These are phyloP conservation scores for Neurospora crassa DNA, from an alignment of 2,329 filamentous ascomycete species.

Conservation along the genomic window DNA sequence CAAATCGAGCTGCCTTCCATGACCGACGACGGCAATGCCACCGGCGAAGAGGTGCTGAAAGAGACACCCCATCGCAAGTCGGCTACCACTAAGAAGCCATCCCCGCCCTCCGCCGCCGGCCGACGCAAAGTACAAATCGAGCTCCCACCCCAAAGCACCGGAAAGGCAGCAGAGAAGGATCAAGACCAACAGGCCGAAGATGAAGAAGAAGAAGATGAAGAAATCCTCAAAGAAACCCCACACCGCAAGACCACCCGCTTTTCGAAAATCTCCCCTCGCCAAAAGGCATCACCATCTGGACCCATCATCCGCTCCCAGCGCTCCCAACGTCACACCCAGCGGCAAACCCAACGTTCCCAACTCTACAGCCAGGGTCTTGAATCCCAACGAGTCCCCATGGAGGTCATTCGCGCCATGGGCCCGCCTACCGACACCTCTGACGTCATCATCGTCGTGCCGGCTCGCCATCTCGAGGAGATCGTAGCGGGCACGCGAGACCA, in stretches of 20 bases:
- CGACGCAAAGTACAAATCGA: neutral
- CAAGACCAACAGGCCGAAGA: neutral
- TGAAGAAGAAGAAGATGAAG: neutral
- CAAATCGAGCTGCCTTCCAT: slow-evolving; percentile 4
- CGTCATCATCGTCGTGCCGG: slow-evolving; percentile 41
- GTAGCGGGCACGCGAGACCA: slow-evolving; percentile 40
- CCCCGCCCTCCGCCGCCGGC: neutral
- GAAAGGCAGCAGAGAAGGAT: neutral
- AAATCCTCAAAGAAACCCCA: neutral
- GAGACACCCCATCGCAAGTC: slow-evolving; percentile 12
- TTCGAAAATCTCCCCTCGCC: neutral
- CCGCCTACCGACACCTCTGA: slow-evolving; percentile 42
- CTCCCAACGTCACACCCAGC: slow-evolving; percentile 2
- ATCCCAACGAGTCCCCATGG: slow-evolving; percentile 42
- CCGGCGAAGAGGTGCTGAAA: slow-evolving; percentile 13
- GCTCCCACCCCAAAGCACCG: neutral
- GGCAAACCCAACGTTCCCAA: slow-evolving; percentile 19
- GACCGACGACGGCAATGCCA: slow-evolving; percentile 6
- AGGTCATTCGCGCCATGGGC: slow-evolving; percentile 37
- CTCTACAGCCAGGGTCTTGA: slow-evolving; percentile 28
- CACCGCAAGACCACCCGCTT: neutral
- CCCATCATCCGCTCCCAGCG: slow-evolving; percentile 5
- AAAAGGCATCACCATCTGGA: neutral
- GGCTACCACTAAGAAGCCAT: neutral
- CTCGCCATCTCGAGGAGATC: slow-evolving; percentile 38